Evolutionary conservation across 768 basidiomycete species (phyloP), one percentile per base, ranked within the genome.

Genomic region (Naganishia randhawae): DNA sequence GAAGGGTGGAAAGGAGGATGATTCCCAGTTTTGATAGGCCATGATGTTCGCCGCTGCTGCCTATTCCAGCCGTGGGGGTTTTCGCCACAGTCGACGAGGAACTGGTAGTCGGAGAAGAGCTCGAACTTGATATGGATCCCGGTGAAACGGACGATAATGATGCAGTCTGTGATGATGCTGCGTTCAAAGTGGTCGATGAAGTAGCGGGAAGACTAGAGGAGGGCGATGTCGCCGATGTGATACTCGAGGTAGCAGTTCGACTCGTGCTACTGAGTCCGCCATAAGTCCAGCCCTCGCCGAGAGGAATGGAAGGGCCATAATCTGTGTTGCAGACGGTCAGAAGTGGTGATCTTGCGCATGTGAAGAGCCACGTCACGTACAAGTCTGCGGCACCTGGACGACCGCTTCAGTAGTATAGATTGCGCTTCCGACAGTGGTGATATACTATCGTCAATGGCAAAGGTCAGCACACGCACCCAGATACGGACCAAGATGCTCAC

Each of bases 271-370:
- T 65, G 1, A 53, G 39, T 9, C 69, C 69, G 9, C 69, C 69
- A 37, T 63, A 69, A 2, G 64, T 65, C 69, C 69, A 69, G 25
- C 37, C 63, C 19, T 65, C 53, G 22, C 53, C 64, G 1, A 69
- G 64, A 2, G 69, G 64, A n/a, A 69, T 69, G 4, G 69, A 66
- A 1, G 69, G 69, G 1, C 69, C 69, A 27, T 66, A 69, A 51
- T 69, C 69, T 69, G 52, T 25, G n/a, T 10, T 7, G 27, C 16
- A 25, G 14, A 27, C 1, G 22, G 22, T 27, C 25, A 39, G 45
- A 29, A 16, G 7, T 4, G 4, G 37, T 27, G 50, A 65, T 7
- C 29, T 3, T 53, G 14, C 8, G 25, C 25, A 27, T 27, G 9
- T 5, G 32, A 31, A 16, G 53, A 27, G n/a, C n/a, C 1, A 11